Evolutionary conservation across 2,329 filamentous ascomycete species (phyloP).

Genomic region (Venturia nashicola): DNA sequence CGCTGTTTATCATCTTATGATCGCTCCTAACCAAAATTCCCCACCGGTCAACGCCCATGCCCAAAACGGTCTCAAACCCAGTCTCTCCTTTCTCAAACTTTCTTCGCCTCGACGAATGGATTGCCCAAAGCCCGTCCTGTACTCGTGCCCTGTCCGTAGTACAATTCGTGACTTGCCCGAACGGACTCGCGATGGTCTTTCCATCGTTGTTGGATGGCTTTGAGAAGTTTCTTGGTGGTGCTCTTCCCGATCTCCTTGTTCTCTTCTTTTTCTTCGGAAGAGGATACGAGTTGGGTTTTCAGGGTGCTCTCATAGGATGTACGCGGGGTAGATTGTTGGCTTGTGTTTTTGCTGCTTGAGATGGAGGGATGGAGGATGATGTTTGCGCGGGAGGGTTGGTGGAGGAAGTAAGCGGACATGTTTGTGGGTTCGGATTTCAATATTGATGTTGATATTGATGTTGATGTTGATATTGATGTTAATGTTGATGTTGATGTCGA

Average conservation of each 20-base stretch:
- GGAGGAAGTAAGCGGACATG: slow-evolving; percentile 1
- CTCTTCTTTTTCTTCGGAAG: background rate
- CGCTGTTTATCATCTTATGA: background rate
- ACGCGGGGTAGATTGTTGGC: background rate
- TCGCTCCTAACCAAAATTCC: background rate
- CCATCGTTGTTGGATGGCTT: slow-evolving; percentile 15
- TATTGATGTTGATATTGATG: no score
- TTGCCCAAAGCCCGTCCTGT: background rate
- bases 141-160: slow-evolving; percentile 14
- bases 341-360: background rate
- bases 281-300: background rate
- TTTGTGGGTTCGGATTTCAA: background rate
- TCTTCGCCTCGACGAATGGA: background rate
- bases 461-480: no score
- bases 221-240: slow-evolving; percentile 13
- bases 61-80: background rate
- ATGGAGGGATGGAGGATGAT: background rate
- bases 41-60: background rate
- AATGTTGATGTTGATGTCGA: no score
- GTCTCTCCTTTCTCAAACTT: background rate
- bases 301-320: background rate
- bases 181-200: slow-evolving; percentile 18
- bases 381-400: background rate
- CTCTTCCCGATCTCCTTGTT: no score
- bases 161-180: slow-evolving; percentile 15